Evolutionary conservation across 352 stramenopile species (phyloP).

Genomic region (Globisporangium nagaii): DNA sequence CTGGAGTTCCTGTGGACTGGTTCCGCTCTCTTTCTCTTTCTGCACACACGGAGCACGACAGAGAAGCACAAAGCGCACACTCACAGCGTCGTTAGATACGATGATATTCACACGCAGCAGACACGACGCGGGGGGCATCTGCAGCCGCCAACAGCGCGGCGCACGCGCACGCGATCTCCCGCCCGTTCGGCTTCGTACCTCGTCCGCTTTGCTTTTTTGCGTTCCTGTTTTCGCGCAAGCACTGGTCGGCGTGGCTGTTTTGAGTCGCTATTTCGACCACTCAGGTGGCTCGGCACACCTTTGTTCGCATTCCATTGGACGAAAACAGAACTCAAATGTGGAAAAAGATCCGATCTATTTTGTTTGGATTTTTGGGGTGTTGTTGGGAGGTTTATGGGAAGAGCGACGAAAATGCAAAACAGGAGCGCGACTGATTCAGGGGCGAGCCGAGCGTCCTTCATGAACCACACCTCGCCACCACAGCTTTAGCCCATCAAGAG

Average conservation of each 20-base stretch:
- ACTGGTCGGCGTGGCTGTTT: slow-evolving; percentile 7
- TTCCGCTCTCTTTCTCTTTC: background rate
- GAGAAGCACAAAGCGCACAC: background rate
- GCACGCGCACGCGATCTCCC: background rate
- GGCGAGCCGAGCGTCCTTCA: too few relatives aligned
- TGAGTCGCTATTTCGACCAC: background rate
- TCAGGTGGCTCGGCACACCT: background rate
- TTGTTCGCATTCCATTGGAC: background rate
- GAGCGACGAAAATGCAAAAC: background rate
- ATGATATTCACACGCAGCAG: too few relatives aligned
- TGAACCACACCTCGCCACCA: too few relatives aligned
- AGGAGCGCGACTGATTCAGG: background rate
- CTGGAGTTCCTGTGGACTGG: background rate
- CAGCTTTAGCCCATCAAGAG: slow-evolving; percentile 18
- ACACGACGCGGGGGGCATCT: too few relatives aligned
- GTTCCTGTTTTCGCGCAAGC: background rate
- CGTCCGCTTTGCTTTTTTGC: slow-evolving; percentile 8
- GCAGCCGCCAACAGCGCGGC: background rate
- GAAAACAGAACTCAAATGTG: background rate
- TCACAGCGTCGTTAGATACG: background rate
- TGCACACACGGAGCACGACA: background rate
- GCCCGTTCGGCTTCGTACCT: background rate
- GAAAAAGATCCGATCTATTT: slow-evolving; percentile 6
- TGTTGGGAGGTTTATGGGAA: slow-evolving; percentile 3
- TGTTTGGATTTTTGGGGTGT: slow-evolving; percentile 6